A percentile compares a stretch with the other conserved stretches of the same genome.
Evolutionary conservation across 257 asterid genomes (phyloP).

Genomic region (Linderniella brevidens): DNA sequence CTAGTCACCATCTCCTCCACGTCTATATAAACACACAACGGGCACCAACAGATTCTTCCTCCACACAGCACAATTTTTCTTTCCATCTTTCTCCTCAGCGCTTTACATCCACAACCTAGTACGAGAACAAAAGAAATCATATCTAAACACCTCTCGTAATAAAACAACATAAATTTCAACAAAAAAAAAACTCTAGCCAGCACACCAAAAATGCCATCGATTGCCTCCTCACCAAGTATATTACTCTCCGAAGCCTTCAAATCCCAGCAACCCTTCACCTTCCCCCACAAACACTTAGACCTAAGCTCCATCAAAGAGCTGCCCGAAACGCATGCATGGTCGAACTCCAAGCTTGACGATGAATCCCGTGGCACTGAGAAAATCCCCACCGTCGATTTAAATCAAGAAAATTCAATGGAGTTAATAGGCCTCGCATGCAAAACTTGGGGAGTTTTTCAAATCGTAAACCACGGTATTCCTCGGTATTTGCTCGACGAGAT

Average conservation of each 20-base stretch:
- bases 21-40: slow-evolving; percentile 27
- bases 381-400: slow-evolving; percentile 55
- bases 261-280: background rate
- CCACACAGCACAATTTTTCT: slow-evolving; percentile 3
- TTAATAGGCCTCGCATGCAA: slow-evolving; percentile 77
- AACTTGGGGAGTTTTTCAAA: slow-evolving; percentile 13
- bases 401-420: slow-evolving; percentile 21
- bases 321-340: slow-evolving; percentile 95
- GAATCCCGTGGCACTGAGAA: slow-evolving; percentile 9
- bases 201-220: background rate
- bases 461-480: slow-evolving; percentile 40
- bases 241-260: slow-evolving; percentile 10
- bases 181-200: too few relatives aligned
- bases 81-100: slow-evolving; percentile 11
- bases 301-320: slow-evolving; percentile 40
- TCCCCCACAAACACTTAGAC: slow-evolving; percentile 37
- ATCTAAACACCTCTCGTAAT: too few relatives aligned
- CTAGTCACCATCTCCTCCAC: slow-evolving; percentile 28
- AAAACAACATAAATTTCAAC: too few relatives aligned
- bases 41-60: too few relatives aligned
- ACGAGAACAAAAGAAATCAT: too few relatives aligned
- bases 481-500: slow-evolving; percentile 22
- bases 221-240: background rate
- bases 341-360: slow-evolving; percentile 11
- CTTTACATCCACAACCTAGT: slow-evolving; percentile 9